Evolutionary conservation across 1,284 basidiomycete species (phyloP).

Genomic region (Vanrija sp.): DNA sequence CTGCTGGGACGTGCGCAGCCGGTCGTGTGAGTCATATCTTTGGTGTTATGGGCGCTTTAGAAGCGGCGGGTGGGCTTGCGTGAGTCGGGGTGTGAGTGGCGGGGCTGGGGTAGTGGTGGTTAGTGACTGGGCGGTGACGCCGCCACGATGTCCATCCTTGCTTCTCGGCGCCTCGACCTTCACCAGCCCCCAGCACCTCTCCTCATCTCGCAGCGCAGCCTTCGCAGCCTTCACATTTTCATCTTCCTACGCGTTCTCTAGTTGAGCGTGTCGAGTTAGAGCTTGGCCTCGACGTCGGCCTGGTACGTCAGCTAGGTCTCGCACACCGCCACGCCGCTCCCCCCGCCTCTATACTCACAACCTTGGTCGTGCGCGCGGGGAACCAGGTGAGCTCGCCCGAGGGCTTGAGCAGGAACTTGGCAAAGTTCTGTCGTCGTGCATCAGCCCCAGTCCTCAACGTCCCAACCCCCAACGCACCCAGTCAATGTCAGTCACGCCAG

Average conservation of each 20-base stretch:
- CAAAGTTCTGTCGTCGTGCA: slow-evolving; percentile 49
- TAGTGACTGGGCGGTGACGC: too few relatives aligned
- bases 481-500: slow-evolving; percentile 44
- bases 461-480: slow-evolving; percentile 32
- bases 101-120: too few relatives aligned
- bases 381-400: slow-evolving; percentile 53
- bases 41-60: too few relatives aligned
- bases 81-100: too few relatives aligned
- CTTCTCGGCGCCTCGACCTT: too few relatives aligned
- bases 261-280: not conserved
- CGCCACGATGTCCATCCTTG: too few relatives aligned
- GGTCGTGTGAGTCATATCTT: too few relatives aligned
- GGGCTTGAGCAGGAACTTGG: slow-evolving; percentile 51
- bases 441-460: not conserved
- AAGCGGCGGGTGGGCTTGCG: too few relatives aligned
- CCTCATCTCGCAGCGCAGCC: too few relatives aligned
- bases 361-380: slow-evolving; percentile 50
- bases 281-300: slow-evolving; percentile 37
- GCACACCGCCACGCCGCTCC: not conserved
- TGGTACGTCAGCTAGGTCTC: slow-evolving; percentile 9
- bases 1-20: too few relatives aligned
- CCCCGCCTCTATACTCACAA: slow-evolving; percentile 28
- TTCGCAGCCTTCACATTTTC: not conserved
- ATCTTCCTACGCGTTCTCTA: not conserved
- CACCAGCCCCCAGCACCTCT: not conserved